phyloP scores from a whole-genome alignment of 2,329 filamentous ascomycete species.

The Fusarium odoratissimum region DNA sequence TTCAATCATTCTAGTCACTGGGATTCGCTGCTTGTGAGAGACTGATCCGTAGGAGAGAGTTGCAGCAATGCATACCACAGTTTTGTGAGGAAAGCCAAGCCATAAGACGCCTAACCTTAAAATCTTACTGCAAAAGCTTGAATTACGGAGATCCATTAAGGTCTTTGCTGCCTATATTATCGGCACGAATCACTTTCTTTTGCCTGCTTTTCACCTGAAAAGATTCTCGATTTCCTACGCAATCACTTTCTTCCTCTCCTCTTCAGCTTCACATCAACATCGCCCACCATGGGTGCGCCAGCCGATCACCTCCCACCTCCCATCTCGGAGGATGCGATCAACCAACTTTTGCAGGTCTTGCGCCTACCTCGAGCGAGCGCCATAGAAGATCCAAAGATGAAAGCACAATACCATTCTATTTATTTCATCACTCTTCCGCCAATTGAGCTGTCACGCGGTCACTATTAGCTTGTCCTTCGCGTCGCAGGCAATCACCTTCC shows the following conservation, averaged over 20 bases:
- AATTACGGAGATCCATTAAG: no score
- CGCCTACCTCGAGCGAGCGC: rapidly evolving
- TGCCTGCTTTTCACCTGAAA: no score
- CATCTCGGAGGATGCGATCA: rapidly evolving
- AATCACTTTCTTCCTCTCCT: not conserved
- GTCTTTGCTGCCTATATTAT: no score
- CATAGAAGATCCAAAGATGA: not conserved
- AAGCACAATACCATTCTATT: not conserved
- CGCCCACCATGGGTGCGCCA: not conserved
- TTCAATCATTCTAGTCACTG: no score
- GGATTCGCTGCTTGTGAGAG: no score
- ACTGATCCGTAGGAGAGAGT: no score
- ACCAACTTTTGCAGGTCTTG: rapidly evolving
- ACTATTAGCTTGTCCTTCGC: not conserved
- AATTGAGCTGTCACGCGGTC: rapidly evolving
- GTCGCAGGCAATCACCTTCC: not conserved
- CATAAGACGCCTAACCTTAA: no score
- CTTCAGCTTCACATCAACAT: not conserved
- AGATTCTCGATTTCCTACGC: rapidly evolving
- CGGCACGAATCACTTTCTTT: no score
- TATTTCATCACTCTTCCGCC: not conserved
- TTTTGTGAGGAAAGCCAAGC: no score
- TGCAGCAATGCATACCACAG: no score
- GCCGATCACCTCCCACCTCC: not conserved
- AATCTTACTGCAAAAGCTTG: no score